Evolutionary conservation across 352 stramenopile species (phyloP), one percentile per base, ranked within the genome.

Genomic region (Phytophthora pseudosyringae): DNA sequence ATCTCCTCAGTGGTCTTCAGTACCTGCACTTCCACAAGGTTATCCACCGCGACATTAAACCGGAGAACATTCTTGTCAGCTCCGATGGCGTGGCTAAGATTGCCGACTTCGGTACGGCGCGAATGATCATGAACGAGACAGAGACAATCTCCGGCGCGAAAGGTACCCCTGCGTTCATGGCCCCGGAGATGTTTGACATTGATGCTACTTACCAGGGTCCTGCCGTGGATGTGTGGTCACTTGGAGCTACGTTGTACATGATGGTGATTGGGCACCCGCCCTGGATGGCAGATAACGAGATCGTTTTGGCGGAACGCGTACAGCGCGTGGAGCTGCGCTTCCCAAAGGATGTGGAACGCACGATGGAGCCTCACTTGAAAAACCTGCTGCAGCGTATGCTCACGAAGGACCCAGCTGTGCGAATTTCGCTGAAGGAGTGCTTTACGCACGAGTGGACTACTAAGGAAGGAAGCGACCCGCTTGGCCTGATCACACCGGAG

Each of bases 1-100:
- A 98, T 56, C 55, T 98, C n/a, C 66, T 97, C 3, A 70, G 75
- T 2, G 94, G 93, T 4, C 67, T 98, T 39, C 80, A 97, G 64
- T 98, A 98, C 63, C 67, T 98, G 7, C 94, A 98, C 70, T 93
- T 94, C 56, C 90, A 98, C 76, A 94, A 97, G 67, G 89, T 98
- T 25, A 91, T 98, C 28, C 93, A 98, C 52, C 89, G 90, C 18
- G 93, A 98, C 53, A 94, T 98, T 59, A 98, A 98, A 67, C 91
- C 91, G 9, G 83, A 90, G 45, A 96, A 96, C 65, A 93, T 96
- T 53, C 76, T 96, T 21, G 78, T 96, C 1, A 95, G 78, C 18
- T 81, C 78, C 1, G 88, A 96, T 15, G 81, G 88, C 13, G 79
- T 93, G 7, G 88, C 89, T 13, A 97, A 97, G 74, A 96, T 97